Conservation (phyloP, 495 filamentous ascomycete genomes). For the Trichoderma erinaceum region DNA sequence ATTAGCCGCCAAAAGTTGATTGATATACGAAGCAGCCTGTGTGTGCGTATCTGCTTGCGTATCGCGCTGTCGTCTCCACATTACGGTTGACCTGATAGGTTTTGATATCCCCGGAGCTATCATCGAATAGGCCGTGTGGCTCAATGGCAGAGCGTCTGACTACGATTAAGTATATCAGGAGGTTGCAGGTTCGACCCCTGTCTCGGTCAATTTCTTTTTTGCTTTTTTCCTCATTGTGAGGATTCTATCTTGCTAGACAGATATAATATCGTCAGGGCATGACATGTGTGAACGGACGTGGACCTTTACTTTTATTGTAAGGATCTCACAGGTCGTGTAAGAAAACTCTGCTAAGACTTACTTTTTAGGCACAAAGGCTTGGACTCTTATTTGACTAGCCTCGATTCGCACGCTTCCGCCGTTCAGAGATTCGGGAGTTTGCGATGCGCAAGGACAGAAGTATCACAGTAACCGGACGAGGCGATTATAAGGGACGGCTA, state of each 20-base stretch:
- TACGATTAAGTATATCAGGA: slow-evolving; percentile 11
- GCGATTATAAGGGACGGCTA: too few relatives aligned
- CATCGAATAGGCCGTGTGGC: slow-evolving; percentile 11
- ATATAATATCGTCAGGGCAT: neutral
- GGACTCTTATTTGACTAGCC: too few relatives aligned
- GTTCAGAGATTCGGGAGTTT: too few relatives aligned
- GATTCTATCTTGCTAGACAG: neutral
- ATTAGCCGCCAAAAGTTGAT: neutral
- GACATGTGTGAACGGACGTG: neutral
- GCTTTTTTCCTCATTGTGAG: neutral
- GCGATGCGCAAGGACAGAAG: too few relatives aligned
- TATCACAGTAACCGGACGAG: too few relatives aligned
- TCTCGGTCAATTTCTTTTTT: slow-evolving; percentile 8
- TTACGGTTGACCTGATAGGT: neutral
- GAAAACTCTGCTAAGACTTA: too few relatives aligned
- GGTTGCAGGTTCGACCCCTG: slow-evolving; percentile 14
- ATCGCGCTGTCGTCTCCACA: neutral
- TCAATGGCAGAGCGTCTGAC: slow-evolving; percentile 14
- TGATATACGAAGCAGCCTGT: neutral
- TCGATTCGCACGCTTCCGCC: too few relatives aligned
- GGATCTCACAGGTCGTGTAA: too few relatives aligned
- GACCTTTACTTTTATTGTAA: neutral
- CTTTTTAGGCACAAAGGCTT: neutral
- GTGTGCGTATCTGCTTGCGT: slow-evolving; percentile 22
- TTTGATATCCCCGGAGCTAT: neutral